Evolutionary conservation across 495 filamentous ascomycete species (phyloP).

Genomic region (Daldinia concentrica): DNA sequence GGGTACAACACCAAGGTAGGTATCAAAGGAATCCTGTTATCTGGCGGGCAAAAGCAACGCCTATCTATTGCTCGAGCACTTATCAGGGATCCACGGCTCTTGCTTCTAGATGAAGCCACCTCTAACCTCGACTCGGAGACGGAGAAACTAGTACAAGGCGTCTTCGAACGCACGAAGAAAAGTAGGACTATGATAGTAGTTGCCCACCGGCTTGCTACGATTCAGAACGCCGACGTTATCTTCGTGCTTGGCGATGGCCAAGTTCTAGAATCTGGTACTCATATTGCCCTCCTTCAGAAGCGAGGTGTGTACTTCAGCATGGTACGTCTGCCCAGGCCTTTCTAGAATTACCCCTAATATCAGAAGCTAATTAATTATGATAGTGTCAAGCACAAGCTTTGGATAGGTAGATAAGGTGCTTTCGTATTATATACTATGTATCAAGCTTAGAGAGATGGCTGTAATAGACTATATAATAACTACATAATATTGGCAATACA

Average conservation of each 20-base stretch:
- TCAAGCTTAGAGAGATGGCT: conserved; percentile 20
- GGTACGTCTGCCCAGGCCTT: conserved; percentile 50
- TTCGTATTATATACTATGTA: neutral
- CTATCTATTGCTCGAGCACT: conserved; percentile 80
- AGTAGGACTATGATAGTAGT: conserved; percentile 79
- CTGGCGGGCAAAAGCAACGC: conserved; percentile 81
- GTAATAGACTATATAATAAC: conserved; percentile 10
- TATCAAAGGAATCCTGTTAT: conserved; percentile 70
- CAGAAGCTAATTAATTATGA: conserved; percentile 31
- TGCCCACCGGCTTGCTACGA: conserved; percentile 69
- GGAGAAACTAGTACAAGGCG: conserved; percentile 76
- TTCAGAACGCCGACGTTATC: conserved; percentile 67
- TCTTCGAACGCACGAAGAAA: conserved; percentile 71
- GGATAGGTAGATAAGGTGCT: conserved; percentile 48
- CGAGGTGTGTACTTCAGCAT: conserved; percentile 66
- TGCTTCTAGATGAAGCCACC: conserved; percentile 85
- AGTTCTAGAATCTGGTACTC: conserved; percentile 64
- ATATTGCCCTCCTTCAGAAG: conserved; percentile 57
- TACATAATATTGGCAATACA: conserved; percentile 9
- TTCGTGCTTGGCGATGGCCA: conserved; percentile 63
- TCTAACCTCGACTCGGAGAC: conserved; percentile 78
- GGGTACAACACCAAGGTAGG: conserved; percentile 72
- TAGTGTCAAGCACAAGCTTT: conserved; percentile 62
- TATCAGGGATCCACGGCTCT: conserved; percentile 74
- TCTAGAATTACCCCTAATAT: conserved; percentile 3